Percentiles rank a stretch among this genome's conserved stretches.
Evolutionary conservation across 257 asterid genomes (phyloP).

Genomic region (Phtheirospermum japonicum): DNA sequence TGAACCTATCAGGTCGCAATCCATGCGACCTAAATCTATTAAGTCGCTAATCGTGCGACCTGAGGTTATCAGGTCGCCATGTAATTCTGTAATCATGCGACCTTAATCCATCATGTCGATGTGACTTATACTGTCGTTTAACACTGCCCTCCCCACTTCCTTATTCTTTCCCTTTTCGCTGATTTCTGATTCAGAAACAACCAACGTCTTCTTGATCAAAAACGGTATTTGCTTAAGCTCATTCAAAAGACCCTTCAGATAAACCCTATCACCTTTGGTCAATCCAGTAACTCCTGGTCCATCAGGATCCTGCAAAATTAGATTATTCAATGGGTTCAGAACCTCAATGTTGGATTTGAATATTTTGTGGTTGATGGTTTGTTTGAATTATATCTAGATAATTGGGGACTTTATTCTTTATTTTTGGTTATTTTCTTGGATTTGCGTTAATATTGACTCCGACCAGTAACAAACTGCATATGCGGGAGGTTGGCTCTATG

Average conservation of each 20-base stretch:
- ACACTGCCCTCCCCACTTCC: slow-evolving; percentile 35
- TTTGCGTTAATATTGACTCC: slow-evolving; percentile 9
- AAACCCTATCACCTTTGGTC: slow-evolving; percentile 70
- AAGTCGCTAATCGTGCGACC: too few relatives aligned
- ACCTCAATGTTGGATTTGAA: slow-evolving; percentile 71
- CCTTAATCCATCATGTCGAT: too few relatives aligned
- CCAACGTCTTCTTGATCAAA: slow-evolving; percentile 57
- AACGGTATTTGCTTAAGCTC: slow-evolving; percentile 64
- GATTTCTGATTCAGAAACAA: slow-evolving; percentile 32
- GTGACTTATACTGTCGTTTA: too few relatives aligned
- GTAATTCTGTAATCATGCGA: too few relatives aligned
- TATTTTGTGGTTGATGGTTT: too few relatives aligned
- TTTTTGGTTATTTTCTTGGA: not conserved
- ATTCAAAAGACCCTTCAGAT: slow-evolving; percentile 55
- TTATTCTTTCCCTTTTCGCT: slow-evolving; percentile 31
- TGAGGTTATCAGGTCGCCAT: too few relatives aligned
- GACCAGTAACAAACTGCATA: not conserved
- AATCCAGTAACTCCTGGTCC: slow-evolving; percentile 67
- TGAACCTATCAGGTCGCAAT: too few relatives aligned
- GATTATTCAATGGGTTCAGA: slow-evolving; percentile 77
- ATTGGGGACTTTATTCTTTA: not conserved
- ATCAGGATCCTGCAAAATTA: slow-evolving; percentile 86
- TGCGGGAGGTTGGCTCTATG: not conserved
- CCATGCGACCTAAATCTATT: too few relatives aligned
- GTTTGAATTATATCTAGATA: too few relatives aligned